Percentiles rank a stretch among this genome's conserved stretches.
phyloP scores from a whole-genome alignment of 306 rosid species.

The Dicorynia guianensis region DNA sequence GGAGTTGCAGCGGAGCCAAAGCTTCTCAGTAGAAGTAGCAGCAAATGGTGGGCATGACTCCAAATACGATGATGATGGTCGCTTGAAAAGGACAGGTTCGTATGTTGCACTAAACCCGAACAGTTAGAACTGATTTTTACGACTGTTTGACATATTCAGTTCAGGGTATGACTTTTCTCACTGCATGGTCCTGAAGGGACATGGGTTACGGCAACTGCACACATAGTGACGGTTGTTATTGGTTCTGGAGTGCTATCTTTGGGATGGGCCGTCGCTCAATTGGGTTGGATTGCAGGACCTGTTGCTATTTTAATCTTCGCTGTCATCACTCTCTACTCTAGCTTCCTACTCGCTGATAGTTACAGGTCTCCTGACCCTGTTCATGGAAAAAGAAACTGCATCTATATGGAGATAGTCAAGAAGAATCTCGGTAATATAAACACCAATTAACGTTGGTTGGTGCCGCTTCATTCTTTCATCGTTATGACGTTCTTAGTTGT shows the following conservation, averaged over 20 bases:
- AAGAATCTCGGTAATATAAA: constrained; percentile 44
- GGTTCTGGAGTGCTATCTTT: constrained; percentile 58
- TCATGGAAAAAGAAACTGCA: constrained; percentile 49
- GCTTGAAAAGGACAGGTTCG: constrained; percentile 47
- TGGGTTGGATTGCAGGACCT: constrained; percentile 58
- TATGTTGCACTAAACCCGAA: neutral
- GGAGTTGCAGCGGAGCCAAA: neutral
- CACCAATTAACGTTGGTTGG: no score
- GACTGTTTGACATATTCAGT: neutral
- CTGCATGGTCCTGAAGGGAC: constrained; percentile 45
- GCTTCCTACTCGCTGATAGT: constrained; percentile 44
- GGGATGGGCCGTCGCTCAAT: constrained; percentile 56
- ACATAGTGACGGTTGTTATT: constrained; percentile 56
- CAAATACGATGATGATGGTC: constrained; percentile 57
- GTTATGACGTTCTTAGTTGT: no score
- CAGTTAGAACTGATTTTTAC: no score
- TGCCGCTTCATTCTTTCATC: no score
- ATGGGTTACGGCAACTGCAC: constrained; percentile 52
- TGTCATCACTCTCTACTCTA: constrained; percentile 30
- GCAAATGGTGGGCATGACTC: neutral
- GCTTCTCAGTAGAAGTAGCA: neutral
- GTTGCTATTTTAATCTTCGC: constrained; percentile 15
- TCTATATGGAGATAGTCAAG: constrained; percentile 44
- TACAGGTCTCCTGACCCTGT: constrained; percentile 53
- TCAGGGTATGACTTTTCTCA: neutral